phyloP scores from a whole-genome alignment of 2,329 filamentous ascomycete genomes.

The Colletotrichum aenigma region DNA sequence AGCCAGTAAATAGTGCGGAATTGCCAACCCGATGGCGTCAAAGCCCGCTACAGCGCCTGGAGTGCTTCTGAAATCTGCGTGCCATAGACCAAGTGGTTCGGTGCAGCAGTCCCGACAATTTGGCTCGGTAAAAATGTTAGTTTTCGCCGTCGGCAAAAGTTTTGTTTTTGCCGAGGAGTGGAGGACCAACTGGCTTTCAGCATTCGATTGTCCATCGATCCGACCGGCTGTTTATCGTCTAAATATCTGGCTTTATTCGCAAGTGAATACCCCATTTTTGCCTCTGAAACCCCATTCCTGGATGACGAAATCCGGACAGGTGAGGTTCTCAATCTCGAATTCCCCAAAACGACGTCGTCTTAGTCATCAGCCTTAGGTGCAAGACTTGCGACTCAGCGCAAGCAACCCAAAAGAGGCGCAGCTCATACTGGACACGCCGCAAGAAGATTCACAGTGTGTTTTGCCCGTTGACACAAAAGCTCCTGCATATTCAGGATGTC shows the following conservation, averaged over 20 bases:
- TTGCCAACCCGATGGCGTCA: not conserved
- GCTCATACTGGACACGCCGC: not conserved
- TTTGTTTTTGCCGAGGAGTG: not conserved
- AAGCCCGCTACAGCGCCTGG: not conserved
- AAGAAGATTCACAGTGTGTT: not conserved
- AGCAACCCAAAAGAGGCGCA: not conserved
- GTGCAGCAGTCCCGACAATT: not conserved
- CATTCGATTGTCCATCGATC: not conserved
- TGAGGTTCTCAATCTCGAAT: not conserved
- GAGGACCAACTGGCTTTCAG: not conserved
- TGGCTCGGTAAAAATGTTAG: not conserved
- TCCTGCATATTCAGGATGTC: not conserved
- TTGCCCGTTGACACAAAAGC: not conserved
- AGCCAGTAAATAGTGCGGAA: not conserved
- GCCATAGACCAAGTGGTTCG: not conserved
- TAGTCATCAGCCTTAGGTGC: not conserved
- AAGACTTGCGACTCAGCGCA: not conserved
- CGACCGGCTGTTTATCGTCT: not conserved
- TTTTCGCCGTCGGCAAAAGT: conserved; percentile 8
- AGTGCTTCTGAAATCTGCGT: not conserved
- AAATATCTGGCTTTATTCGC: not conserved
- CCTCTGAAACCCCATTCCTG: not conserved
- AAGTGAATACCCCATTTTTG: not conserved
- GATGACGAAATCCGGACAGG: not conserved
- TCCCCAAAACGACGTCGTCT: not conserved